These are phyloP conservation scores for Mrakia blollopis DNA, from an alignment of 768 basidiomycete genomes.

Conservation along the genomic window DNA sequence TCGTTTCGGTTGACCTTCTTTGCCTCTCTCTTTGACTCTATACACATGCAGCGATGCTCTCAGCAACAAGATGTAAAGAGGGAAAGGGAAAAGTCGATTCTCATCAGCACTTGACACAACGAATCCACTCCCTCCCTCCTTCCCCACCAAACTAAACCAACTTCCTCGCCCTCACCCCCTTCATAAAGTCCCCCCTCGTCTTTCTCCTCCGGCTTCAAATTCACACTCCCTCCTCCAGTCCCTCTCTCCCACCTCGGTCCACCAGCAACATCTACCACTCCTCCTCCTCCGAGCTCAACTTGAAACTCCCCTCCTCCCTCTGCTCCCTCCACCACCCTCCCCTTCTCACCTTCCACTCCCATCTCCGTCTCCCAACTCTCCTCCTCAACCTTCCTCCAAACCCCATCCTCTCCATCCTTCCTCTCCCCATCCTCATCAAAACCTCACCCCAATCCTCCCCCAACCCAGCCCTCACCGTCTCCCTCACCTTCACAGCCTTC, in stretches of 20 bases:
- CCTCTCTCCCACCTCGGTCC: constrained; percentile 7
- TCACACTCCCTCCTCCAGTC: neutral
- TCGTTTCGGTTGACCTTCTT: too few relatives aligned
- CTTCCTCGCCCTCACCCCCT: neutral
- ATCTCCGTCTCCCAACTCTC: constrained; percentile 13
- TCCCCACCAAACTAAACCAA: neutral
- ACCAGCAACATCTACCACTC: neutral
- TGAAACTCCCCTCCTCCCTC: neutral
- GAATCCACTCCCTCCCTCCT: neutral
- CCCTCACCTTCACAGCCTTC: neutral
- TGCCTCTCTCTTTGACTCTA: too few relatives aligned
- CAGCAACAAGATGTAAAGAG: too few relatives aligned
- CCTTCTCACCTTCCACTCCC: neutral
- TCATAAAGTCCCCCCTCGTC: neutral
- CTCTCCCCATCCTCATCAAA: neutral
- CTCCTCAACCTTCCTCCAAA: neutral
- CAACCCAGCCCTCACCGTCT: neutral
- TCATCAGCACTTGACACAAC: constrained; percentile 14
- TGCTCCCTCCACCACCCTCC: neutral
- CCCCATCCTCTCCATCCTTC: neutral
- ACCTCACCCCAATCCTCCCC: neutral
- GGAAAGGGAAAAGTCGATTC: too few relatives aligned
- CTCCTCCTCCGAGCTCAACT: neutral
- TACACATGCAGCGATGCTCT: too few relatives aligned
- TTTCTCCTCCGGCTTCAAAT: neutral